Conservation (phyloP, 768 basidiomycete species). For the Thelephora ganbajun region DNA sequence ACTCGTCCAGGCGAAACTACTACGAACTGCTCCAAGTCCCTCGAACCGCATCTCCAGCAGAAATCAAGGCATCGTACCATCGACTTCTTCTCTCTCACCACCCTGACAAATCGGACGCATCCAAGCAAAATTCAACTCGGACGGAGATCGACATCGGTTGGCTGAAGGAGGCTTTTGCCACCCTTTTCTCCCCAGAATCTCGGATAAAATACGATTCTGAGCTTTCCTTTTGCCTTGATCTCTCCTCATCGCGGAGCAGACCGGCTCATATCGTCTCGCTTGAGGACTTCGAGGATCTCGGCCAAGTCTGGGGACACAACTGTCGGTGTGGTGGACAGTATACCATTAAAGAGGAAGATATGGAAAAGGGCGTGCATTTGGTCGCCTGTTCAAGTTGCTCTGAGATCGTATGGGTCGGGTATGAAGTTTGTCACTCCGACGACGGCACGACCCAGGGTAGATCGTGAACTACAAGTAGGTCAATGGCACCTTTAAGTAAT, state of each 20-base stretch:
- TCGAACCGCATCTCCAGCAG: constrained; percentile 30
- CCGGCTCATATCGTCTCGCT: constrained; percentile 72
- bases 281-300: constrained; percentile 45
- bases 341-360: constrained; percentile 35
- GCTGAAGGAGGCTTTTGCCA: constrained; percentile 55
- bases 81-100: constrained; percentile 48
- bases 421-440: constrained; percentile 26
- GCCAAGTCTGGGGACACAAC: constrained; percentile 35
- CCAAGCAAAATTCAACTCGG: neutral
- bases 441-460: too few species aligned
- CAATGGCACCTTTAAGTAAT: too few species aligned
- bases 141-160: constrained; percentile 32
- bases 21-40: constrained; percentile 46
- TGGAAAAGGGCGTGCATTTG: constrained; percentile 63
- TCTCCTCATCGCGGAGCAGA: constrained; percentile 28
- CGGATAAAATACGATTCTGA: constrained; percentile 38
- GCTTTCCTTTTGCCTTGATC: neutral
- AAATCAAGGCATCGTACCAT: constrained; percentile 64
- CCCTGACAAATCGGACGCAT: constrained; percentile 37
- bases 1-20: constrained; percentile 23
- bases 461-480: too few species aligned
- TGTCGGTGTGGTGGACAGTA: constrained; percentile 72
- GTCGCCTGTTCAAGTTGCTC: constrained; percentile 66
- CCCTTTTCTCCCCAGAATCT: constrained; percentile 34
- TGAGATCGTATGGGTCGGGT: constrained; percentile 78